Percentiles rank a stretch among this genome's conserved stretches.
phyloP scores from a whole-genome alignment of 306 rosid species.

The Urtica urens region DNA sequence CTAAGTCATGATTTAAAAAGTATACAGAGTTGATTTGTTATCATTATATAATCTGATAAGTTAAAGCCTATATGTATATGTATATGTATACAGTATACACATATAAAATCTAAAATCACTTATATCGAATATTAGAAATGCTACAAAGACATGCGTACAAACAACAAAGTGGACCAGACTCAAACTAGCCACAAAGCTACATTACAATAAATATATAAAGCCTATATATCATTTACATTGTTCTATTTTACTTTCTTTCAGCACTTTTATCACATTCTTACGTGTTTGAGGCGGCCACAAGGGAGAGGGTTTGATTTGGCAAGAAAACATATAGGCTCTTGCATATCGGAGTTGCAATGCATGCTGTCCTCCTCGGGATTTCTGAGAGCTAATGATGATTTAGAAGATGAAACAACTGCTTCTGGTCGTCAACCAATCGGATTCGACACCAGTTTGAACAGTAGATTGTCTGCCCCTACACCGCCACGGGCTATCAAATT shows the following conservation, averaged over 20 bases:
- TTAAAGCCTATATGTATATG: no score
- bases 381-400: slow-evolving; percentile 44
- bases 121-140: no score
- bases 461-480: slow-evolving; percentile 87
- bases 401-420: slow-evolving; percentile 53
- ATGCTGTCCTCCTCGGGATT: slow-evolving; percentile 52
- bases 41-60: no score
- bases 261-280: slow-evolving; percentile 85
- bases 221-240: no score
- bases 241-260: slow-evolving; percentile 40
- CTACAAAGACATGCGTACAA: no score
- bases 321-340: slow-evolving; percentile 75
- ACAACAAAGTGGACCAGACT: no score
- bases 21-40: no score
- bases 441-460: slow-evolving; percentile 81
- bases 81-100: no score
- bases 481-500: slow-evolving; percentile 84
- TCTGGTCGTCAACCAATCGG: slow-evolving; percentile 90
- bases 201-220: no score
- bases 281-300: slow-evolving; percentile 84
- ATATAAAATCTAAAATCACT: no score
- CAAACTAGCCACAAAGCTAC: no score
- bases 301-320: slow-evolving; percentile 96
- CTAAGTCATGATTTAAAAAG: no score
- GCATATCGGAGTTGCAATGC: slow-evolving; percentile 60